Conservation (phyloP, 169 alveolate genomes). For the Plasmodium vivax region DNA sequence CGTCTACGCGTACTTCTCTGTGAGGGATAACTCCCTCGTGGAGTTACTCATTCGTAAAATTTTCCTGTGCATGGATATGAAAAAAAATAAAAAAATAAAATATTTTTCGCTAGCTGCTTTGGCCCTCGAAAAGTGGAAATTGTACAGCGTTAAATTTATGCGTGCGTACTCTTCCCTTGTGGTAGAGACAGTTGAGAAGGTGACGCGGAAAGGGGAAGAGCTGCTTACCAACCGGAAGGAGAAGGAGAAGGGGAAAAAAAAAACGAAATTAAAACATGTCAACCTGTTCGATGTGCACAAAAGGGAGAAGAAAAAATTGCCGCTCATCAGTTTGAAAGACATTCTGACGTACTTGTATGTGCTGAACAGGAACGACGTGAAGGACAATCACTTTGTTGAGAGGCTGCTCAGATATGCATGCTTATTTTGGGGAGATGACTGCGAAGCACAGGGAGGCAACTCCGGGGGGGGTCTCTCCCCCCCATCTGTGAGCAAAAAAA, state of each 20-base stretch:
- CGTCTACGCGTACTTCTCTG: conserved; percentile 26
- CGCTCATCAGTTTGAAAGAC: conserved; percentile 39
- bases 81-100: conserved; percentile 34
- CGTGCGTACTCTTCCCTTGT: conserved; percentile 22
- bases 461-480: background rate
- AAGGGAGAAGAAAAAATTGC: background rate
- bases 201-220: background rate
- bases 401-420: conserved; percentile 5
- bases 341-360: conserved; percentile 30
- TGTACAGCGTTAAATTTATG: conserved; percentile 19
- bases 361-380: conserved; percentile 35
- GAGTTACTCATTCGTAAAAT: conserved; percentile 20
- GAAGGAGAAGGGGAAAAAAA: conserved; percentile 4
- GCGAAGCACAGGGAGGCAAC: background rate
- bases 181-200: conserved; percentile 12
- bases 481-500: background rate
- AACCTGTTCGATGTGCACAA: conserved; percentile 40
- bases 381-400: conserved; percentile 20
- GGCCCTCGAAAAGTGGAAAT: conserved; percentile 26
- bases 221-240: background rate
- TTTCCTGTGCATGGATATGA: conserved; percentile 22
- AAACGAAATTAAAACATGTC: conserved; percentile 36
- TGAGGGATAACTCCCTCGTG: conserved; percentile 3
- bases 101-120: conserved; percentile 44
- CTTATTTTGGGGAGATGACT: background rate